Conservation (phyloP, 192 early-diverging fungal species). For the Allomyces macrogynus region DNA sequence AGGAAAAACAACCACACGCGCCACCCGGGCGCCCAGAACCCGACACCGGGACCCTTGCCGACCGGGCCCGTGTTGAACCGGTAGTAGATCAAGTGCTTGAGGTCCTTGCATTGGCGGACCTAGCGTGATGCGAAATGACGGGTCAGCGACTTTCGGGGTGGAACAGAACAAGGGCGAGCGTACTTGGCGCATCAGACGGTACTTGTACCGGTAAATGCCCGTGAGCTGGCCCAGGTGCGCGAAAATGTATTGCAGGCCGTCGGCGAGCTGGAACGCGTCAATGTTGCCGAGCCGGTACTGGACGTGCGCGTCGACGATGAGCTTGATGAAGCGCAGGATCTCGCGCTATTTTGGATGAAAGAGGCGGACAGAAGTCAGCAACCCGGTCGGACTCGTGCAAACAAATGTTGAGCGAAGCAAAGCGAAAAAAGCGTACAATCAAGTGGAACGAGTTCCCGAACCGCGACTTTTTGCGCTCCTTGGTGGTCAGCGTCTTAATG, state of each 20-base stretch:
- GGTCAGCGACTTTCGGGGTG: constrained; percentile 2
- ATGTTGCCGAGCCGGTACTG: constrained; percentile 96
- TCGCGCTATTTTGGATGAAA: constrained; percentile 32
- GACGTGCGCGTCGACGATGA: constrained; percentile 93
- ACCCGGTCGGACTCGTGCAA: no score
- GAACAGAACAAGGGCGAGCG: constrained; percentile 1
- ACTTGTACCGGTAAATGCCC: constrained; percentile 99
- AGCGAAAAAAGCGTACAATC: constrained; percentile 4
- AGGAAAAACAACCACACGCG: constrained; percentile 99
- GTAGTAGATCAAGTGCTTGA: constrained; percentile 85
- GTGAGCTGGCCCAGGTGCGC: constrained; percentile 96
- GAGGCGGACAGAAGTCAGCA: no score
- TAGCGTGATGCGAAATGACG: constrained; percentile 2
- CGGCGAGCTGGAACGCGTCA: constrained; percentile 96
- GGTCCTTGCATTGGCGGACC: constrained; percentile 45
- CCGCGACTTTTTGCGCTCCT: constrained; percentile 96
- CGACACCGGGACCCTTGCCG: constrained; percentile 93
- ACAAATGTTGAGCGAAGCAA: no score
- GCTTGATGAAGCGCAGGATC: constrained; percentile 86
- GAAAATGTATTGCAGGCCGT: constrained; percentile 97
- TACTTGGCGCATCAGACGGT: constrained; percentile 74
- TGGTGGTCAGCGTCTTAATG: constrained; percentile 95
- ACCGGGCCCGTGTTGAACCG: constrained; percentile 91
- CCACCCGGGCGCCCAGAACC: constrained; percentile 99
- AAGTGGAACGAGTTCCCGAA: constrained; percentile 97